Evolutionary conservation across 177 flowering plant species (phyloP).

Genomic region (Tripterygium wilfordii): DNA sequence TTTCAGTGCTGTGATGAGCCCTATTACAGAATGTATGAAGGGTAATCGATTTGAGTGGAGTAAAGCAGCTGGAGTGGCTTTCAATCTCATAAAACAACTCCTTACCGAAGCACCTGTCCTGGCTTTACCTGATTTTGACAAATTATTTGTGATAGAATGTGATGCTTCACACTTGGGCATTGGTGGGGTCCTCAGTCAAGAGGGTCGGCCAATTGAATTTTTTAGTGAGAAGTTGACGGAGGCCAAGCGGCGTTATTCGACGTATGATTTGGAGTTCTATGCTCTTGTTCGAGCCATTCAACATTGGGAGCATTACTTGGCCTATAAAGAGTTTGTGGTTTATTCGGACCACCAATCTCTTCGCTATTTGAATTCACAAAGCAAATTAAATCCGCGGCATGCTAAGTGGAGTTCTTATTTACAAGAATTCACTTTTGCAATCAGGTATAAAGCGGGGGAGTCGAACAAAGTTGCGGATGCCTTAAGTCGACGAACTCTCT

Average conservation of each 20-base stretch:
- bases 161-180: neutral
- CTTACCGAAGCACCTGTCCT: neutral
- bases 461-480: too few relatives aligned
- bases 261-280: neutral
- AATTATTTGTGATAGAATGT: neutral
- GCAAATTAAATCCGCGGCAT: neutral
- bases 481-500: too few relatives aligned
- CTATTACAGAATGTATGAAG: neutral
- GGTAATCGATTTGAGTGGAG: neutral
- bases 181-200: constrained; percentile 1
- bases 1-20: neutral
- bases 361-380: neutral
- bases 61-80: neutral
- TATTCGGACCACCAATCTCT: neutral
- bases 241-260: neutral
- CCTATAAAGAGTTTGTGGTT: neutral
- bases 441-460: too few relatives aligned
- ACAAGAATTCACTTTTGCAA: too few relatives aligned
- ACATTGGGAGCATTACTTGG: neutral
- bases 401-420: neutral
- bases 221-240: neutral
- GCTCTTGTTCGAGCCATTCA: neutral
- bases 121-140: constrained; percentile 3
- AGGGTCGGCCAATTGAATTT: neutral
- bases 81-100: neutral